Base-by-base conservation (phyloP, 805 yeast species). In the Sungouiella blattae region DNA sequence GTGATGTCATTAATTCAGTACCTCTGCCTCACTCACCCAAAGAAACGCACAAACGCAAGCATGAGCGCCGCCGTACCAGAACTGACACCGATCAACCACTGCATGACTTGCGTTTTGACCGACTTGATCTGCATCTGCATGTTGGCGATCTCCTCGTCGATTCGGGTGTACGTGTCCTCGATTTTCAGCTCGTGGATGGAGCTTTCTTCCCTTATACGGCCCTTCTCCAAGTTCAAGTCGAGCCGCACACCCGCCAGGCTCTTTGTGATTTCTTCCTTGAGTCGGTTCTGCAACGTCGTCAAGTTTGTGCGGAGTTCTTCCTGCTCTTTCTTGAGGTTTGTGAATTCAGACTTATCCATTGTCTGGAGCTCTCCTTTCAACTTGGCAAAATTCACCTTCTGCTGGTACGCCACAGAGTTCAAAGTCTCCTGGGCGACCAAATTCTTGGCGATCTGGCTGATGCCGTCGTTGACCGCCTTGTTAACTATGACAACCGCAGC, bases 51-150 rank as follows among this genome's bases (percentile, higher is more conserved):
- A 58, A 93, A 93, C 1, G 98, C 97, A 50, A 91, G 65, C 33
- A 93, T 84, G 39, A 93, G 71, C 11, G 98, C 98, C 63, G 91
- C 87, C 1, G 97, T 86, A 83, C 98, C 98, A 1, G 98, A 89
- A 55, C 95, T 86, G 13, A 93, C 97, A 70, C 98, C 98, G 50
- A 93, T 87, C 44, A 93, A 73, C 98, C 98, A 93, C 63, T 93
- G 98, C 81, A 88, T 78, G 32, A 93, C 97, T 58, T 93, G 97
- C 2, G 96, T 87, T 65, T 93, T 93, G 21, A 91, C 96, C 28
- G 87, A 80, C 53, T 93, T 96, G 47, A 93, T 88, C 62, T 91
- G 96, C 71, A 89, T 86, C 60, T 86, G 89, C 78, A 93, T 86
- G 56, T 93, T 91, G 26, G 91, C 83, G 18, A 93, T 83, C 53